phyloP scores from a whole-genome alignment of 768 basidiomycete genomes.

The Roridomyces roridus region DNA sequence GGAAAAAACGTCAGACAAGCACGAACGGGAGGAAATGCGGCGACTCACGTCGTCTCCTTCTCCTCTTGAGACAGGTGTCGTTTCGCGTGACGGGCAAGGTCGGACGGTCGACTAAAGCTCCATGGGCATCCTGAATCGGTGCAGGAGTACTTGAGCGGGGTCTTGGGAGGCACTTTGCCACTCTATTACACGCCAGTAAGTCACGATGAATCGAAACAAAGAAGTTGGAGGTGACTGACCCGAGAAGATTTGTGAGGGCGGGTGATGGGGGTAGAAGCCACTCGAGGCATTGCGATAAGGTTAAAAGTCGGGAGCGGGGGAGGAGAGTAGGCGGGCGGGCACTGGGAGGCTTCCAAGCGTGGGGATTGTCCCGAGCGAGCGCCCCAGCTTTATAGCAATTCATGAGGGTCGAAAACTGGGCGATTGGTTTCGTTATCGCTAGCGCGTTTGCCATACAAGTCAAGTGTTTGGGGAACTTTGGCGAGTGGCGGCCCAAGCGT shows the following conservation, averaged over 20 bases:
- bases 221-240: not conserved
- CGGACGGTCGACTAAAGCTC: not conserved
- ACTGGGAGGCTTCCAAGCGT: constrained; percentile 3
- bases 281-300: constrained; percentile 9
- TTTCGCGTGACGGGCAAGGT: not conserved
- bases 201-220: not conserved
- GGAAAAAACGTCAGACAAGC: not conserved
- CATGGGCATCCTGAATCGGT: constrained; percentile 1
- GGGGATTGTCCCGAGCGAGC: not conserved
- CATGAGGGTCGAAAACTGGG: not conserved
- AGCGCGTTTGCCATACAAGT: constrained; percentile 10
- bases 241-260: not conserved
- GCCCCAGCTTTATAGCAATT: constrained; percentile 15
- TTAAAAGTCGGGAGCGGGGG: not conserved
- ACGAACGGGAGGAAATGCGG: too few relatives aligned
- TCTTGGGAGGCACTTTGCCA: constrained; percentile 2
- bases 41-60: not conserved
- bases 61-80: constrained; percentile 6
- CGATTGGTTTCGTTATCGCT: constrained; percentile 20
- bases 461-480: constrained; percentile 18
- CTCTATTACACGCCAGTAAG: not conserved
- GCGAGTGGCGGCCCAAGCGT: constrained; percentile 12
- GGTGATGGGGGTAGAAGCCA: not conserved
- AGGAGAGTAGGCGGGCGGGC: not conserved
- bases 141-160: constrained; percentile 3